Conservation (phyloP, 2,329 filamentous ascomycete genomes). For the Colletotrichum sojae region DNA sequence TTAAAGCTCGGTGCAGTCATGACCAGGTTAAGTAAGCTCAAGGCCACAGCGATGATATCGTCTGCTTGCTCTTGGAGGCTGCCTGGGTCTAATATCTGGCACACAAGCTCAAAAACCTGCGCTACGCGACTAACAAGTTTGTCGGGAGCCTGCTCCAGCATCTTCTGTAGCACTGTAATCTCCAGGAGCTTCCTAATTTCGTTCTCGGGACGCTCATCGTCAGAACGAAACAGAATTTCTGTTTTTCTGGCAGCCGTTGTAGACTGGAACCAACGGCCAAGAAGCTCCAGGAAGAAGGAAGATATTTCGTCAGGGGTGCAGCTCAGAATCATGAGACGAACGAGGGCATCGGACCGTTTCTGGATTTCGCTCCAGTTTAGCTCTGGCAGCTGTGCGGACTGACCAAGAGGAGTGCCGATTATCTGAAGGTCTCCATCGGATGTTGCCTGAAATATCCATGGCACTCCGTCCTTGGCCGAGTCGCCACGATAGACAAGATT, state of each 20-base stretch:
- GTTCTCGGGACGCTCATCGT: conserved; percentile 53
- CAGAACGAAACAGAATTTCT: conserved; percentile 45
- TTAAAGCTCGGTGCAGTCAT: conserved; percentile 71
- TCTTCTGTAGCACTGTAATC: conserved; percentile 73
- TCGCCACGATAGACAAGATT: conserved; percentile 71
- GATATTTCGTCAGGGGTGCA: conserved; percentile 71
- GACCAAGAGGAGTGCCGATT: conserved; percentile 46
- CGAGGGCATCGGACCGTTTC: conserved; percentile 62
- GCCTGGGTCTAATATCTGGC: conserved; percentile 69
- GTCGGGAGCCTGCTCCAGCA: conserved; percentile 75
- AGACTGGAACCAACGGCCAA: conserved; percentile 69
- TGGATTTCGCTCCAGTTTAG: conserved; percentile 63
- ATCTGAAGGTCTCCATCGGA: conserved; percentile 67
- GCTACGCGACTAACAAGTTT: conserved; percentile 75
- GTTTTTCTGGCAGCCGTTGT: conserved; percentile 45
- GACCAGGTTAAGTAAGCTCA: conserved; percentile 74
- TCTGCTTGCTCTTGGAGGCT: conserved; percentile 58
- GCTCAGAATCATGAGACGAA: conserved; percentile 63
- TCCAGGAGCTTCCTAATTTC: conserved; percentile 67
- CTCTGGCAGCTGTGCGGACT: conserved; percentile 41
- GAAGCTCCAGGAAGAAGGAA: conserved; percentile 71
- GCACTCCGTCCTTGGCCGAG: conserved; percentile 44
- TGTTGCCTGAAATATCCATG: conserved; percentile 68
- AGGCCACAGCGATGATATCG: conserved; percentile 65
- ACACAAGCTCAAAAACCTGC: conserved; percentile 75